Evolutionary conservation across 2,329 filamentous ascomycete species (phyloP).

Genomic region (Alternaria viburni): DNA sequence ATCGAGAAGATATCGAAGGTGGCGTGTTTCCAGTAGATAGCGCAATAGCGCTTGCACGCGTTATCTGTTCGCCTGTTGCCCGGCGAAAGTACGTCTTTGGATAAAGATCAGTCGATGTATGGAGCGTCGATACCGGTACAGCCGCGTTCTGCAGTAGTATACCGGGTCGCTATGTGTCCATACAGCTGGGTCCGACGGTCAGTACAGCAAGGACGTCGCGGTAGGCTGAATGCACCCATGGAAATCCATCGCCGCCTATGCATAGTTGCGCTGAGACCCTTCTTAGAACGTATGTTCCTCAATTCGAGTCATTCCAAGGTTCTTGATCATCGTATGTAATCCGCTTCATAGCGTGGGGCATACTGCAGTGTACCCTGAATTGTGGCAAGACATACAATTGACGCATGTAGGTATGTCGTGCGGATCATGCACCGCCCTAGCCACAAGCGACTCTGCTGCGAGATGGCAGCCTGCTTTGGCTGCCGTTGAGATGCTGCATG

Average conservation of each 20-base stretch:
- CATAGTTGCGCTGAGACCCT: slow-evolving; percentile 25
- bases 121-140: slow-evolving; percentile 2
- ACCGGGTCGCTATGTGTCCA: slow-evolving; percentile 29
- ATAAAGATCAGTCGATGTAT: slow-evolving; percentile 5
- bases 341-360: slow-evolving; percentile 30
- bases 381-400: slow-evolving; percentile 33
- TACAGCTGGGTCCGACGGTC: slow-evolving; percentile 26
- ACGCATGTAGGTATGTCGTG: slow-evolving; percentile 47
- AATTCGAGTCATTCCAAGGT: slow-evolving; percentile 10
- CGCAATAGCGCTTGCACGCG: slow-evolving; percentile 1
- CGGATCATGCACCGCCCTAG: slow-evolving; percentile 35
- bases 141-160: slow-evolving; percentile 30
- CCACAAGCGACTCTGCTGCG: slow-evolving; percentile 35
- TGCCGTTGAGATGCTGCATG: slow-evolving; percentile 35
- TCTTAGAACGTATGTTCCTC: slow-evolving; percentile 40
- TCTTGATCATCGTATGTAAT: slow-evolving; percentile 6
- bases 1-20: slow-evolving; percentile 15
- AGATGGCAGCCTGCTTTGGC: slow-evolving; percentile 30
- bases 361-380: slow-evolving; percentile 39
- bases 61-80: slow-evolving; percentile 5
- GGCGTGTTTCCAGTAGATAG: slow-evolving; percentile 8
- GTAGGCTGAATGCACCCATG: slow-evolving; percentile 35
- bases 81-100: slow-evolving; percentile 9
- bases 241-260: slow-evolving; percentile 32
- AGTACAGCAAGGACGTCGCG: slow-evolving; percentile 23